Evolutionary conservation across 1,139 yeast genomes (phyloP).

Genomic region (Debaryomycetaceae sp.): DNA sequence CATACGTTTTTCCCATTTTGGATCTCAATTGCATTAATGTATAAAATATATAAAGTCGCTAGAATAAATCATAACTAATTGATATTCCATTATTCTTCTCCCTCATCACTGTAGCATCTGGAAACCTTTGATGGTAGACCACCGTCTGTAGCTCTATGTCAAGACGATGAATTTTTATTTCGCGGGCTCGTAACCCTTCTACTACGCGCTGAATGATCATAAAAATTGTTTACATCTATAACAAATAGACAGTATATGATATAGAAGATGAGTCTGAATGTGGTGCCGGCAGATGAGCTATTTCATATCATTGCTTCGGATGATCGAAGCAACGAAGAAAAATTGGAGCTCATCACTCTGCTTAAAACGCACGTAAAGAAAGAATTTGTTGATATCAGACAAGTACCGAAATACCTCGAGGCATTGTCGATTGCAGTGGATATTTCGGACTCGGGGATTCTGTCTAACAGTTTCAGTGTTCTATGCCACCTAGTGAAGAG

Average conservation of each 20-base stretch:
- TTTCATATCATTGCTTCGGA: conserved; percentile 21
- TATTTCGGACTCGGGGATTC: conserved; percentile 38
- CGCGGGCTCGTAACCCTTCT: not conserved
- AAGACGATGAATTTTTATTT: too few species aligned
- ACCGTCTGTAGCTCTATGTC: too few species aligned
- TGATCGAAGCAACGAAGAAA: conserved; percentile 16
- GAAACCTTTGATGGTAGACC: too few species aligned
- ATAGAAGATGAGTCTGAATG: not conserved
- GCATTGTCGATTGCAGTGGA: conserved; percentile 49
- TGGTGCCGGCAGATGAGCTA: conserved; percentile 15
- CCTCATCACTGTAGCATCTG: too few species aligned
- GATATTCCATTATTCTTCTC: too few species aligned
- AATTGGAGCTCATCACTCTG: conserved; percentile 40
- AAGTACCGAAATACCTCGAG: conserved; percentile 56
- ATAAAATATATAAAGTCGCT: too few species aligned
- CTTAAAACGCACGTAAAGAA: conserved; percentile 70
- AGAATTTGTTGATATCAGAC: conserved; percentile 53
- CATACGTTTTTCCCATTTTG: not conserved
- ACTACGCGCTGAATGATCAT: not conserved
- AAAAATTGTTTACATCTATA: not conserved
- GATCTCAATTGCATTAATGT: too few species aligned
- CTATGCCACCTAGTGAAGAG: conserved; percentile 75
- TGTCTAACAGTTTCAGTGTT: conserved; percentile 56
- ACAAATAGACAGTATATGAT: not conserved
- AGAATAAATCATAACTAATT: too few species aligned